Percentiles rank a stretch among this genome's conserved stretches.
Conservation (phyloP, 495 filamentous ascomycete species). For the Geopyxis carbonaria region DNA sequence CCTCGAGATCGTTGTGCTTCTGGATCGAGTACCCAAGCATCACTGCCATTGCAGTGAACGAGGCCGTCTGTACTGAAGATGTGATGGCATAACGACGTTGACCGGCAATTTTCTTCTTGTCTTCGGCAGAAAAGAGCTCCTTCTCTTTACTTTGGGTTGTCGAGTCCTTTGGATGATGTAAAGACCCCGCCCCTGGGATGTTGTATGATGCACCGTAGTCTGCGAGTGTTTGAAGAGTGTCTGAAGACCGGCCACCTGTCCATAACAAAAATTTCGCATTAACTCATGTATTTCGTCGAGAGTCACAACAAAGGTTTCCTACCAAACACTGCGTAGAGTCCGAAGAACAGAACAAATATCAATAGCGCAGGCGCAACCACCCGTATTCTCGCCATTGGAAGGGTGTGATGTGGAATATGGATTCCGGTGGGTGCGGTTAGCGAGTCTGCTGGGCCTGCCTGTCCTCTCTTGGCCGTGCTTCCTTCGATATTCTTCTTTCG, state of each 20-base stretch:
- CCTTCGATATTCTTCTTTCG: too few relatives aligned
- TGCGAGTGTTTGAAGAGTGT: slow-evolving; percentile 7
- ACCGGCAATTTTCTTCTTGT: slow-evolving; percentile 9
- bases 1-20: slow-evolving; percentile 24
- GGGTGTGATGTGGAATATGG: too few relatives aligned
- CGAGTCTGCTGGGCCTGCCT: too few relatives aligned
- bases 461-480: too few relatives aligned
- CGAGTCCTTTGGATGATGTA: too few relatives aligned
- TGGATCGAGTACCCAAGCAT: slow-evolving; percentile 23
- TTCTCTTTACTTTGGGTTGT: slow-evolving; percentile 1
- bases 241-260: slow-evolving; percentile 3
- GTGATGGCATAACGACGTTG: slow-evolving; percentile 23
- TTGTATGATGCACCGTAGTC: slow-evolving; percentile 5
- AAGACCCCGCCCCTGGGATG: slow-evolving; percentile 3
- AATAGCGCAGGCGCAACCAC: slow-evolving; percentile 10
- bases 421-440: too few relatives aligned
- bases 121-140: slow-evolving; percentile 6
- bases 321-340: slow-evolving; percentile 17
- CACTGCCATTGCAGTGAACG: slow-evolving; percentile 20
- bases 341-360: slow-evolving; percentile 9
- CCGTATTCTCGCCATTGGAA: slow-evolving; percentile 19
- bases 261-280: neutral
- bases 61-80: slow-evolving; percentile 19
- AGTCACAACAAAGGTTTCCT: neutral
- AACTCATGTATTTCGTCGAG: neutral